Conservation (phyloP, 2,329 filamentous ascomycete species). For the Sporothrix globosa region DNA sequence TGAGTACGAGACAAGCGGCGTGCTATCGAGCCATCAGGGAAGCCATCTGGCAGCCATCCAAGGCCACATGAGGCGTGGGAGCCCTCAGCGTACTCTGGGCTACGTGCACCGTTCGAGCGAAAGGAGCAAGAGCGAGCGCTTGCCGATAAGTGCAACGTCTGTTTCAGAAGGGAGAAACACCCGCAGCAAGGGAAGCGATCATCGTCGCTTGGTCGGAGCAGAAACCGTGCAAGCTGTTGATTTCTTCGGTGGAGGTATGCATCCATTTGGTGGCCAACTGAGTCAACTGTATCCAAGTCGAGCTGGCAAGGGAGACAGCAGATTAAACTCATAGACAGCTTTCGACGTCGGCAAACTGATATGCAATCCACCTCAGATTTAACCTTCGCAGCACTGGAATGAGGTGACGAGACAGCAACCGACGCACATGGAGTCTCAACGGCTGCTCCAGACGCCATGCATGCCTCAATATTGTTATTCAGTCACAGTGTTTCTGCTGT, state of each 20-base stretch:
- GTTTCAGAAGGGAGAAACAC: conserved; percentile 27
- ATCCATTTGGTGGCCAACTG: neutral
- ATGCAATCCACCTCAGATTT: neutral
- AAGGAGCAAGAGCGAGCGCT: conserved; percentile 14
- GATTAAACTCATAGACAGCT: neutral
- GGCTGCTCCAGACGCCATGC: neutral
- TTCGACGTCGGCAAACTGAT: neutral
- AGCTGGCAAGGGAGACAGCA: conserved; percentile 14
- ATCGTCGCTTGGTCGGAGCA: conserved; percentile 16
- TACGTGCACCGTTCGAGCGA: neutral
- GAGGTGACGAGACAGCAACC: neutral
- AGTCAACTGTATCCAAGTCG: conserved; percentile 10
- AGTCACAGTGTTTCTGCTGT: conserved; percentile 1
- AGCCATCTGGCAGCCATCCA: neutral
- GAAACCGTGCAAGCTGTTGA: neutral
- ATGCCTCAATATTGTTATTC: neutral
- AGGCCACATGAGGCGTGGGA: neutral
- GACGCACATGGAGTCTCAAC: conserved; percentile 21
- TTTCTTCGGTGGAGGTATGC: conserved; percentile 11
- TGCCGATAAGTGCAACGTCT: conserved; percentile 8
- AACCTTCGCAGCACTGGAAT: neutral
- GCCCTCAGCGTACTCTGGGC: neutral
- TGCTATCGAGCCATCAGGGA: neutral
- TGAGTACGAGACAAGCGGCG: neutral
- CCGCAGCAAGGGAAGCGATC: conserved; percentile 20